Base-by-base conservation (phyloP, 768 basidiomycete species). In the Fomitopsis serialis region DNA sequence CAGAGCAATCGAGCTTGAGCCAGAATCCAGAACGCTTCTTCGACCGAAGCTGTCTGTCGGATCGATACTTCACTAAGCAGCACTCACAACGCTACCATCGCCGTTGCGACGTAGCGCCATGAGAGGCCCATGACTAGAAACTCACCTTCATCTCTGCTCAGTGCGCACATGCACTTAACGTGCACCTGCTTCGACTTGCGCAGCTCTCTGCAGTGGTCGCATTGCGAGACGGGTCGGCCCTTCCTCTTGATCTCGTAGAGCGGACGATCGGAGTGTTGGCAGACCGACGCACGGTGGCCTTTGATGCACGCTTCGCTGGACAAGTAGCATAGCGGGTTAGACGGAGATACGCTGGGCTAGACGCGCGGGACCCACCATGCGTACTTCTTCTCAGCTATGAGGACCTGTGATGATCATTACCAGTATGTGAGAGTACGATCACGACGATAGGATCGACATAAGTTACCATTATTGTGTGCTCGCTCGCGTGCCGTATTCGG, bases 261-360 rank as follows among this genome's bases (percentile, higher is more conserved):
- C 34, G 92, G 87, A 42, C 93, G 81, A 67, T 93, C 90, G 49
- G 83, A 87, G 67, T 96, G 93, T 63, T 83, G 85, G 72, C 93
- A 96, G 25, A 84, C 79, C 17, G 89, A 90, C 15, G 92, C 93
- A 46, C 93, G 82, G 71, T 96, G 92, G 19, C 92, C 93, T 72
- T 93, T 93, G 70, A 94, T 94, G 74, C 93, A 96, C 61, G 90
- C 88, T 74, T 89, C 89, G 70, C 92, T 92, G 43, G 25, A 27
- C 43, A 45, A 42, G 5, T 11, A 32, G 29, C 29, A 32, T 32
- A 6, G 54, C 46, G 44, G 8, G 44, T 15, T 19, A 34, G n/a
- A 25, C 50, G 48, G 27, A 56, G 50, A 32, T 32, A 32, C 29
- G 29, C 29, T 5, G 29, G 29, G 6, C 29, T 27, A 21, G 19